Evolutionary conservation across 1,284 basidiomycete genomes (phyloP).

Genomic region (Coniferiporia weirii): DNA sequence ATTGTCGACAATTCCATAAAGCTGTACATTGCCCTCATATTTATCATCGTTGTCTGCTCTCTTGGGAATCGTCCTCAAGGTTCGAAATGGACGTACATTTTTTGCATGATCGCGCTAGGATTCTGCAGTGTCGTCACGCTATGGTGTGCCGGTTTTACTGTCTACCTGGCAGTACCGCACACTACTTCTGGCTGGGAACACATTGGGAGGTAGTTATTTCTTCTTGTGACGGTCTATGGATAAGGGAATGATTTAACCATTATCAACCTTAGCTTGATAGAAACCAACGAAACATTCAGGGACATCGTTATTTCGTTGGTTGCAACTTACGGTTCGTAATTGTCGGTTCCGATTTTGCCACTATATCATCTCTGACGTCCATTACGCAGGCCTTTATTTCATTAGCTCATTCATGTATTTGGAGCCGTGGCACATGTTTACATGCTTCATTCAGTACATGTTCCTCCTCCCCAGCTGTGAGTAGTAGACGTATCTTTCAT

Average conservation of each 20-base stretch:
- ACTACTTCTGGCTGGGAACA: conserved; percentile 67
- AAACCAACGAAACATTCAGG: conserved; percentile 65
- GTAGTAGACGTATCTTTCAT: conserved; percentile 24
- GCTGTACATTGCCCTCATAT: conserved; percentile 72
- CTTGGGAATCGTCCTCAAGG: conserved; percentile 86
- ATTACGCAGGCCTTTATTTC: conserved; percentile 56
- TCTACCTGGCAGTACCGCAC: conserved; percentile 80
- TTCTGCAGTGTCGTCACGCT: conserved; percentile 73
- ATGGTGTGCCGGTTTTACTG: conserved; percentile 86
- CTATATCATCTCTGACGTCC: not conserved
- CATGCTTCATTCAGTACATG: conserved; percentile 81
- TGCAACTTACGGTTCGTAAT: conserved; percentile 68
- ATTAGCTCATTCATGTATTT: conserved; percentile 81
- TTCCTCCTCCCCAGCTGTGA: conserved; percentile 72
- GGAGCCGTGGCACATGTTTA: conserved; percentile 94
- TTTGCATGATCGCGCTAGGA: conserved; percentile 71
- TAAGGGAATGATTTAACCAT: not conserved
- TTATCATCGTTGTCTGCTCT: conserved; percentile 74
- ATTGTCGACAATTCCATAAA: conserved; percentile 25
- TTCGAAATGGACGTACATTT: conserved; percentile 78
- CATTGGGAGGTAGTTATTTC: conserved; percentile 42
- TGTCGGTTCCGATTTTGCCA: not conserved
- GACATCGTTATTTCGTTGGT: conserved; percentile 76
- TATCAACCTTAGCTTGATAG: conserved; percentile 28
- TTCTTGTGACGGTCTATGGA: no score